phyloP scores from a whole-genome alignment of 345 rosid species.

The Melaleuca quinquenervia region DNA sequence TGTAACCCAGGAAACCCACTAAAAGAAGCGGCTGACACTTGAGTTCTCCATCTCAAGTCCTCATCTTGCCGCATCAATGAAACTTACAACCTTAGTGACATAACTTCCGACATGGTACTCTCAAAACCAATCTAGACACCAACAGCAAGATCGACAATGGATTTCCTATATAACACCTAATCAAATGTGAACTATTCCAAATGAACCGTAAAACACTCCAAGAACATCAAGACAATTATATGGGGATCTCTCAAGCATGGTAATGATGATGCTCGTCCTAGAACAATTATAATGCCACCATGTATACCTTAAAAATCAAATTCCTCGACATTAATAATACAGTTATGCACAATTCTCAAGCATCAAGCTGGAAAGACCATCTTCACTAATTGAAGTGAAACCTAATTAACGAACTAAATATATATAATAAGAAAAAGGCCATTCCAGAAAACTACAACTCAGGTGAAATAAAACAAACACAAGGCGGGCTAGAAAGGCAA shows the following conservation, averaged over 20 bases:
- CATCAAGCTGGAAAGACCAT: neutral
- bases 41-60: neutral
- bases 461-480: neutral
- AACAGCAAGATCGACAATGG: neutral
- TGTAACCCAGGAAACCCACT: neutral
- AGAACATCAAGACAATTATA: neutral
- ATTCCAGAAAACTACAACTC: neutral
- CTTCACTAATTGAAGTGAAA: neutral
- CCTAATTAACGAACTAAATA: neutral
- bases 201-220: neutral
- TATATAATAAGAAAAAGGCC: neutral
- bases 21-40: neutral
- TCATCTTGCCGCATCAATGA: neutral
- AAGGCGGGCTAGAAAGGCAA: neutral
- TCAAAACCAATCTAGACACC: neutral
- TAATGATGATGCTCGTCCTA: neutral
- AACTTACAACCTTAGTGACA: neutral
- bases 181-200: neutral
- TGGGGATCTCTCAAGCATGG: neutral
- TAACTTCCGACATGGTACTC: neutral
- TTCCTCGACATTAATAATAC: neutral
- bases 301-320: neutral
- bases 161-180: neutral
- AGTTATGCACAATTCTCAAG: neutral
- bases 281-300: neutral